Base-by-base conservation (phyloP, 768 basidiomycete species). In the Panellus pusillus region DNA sequence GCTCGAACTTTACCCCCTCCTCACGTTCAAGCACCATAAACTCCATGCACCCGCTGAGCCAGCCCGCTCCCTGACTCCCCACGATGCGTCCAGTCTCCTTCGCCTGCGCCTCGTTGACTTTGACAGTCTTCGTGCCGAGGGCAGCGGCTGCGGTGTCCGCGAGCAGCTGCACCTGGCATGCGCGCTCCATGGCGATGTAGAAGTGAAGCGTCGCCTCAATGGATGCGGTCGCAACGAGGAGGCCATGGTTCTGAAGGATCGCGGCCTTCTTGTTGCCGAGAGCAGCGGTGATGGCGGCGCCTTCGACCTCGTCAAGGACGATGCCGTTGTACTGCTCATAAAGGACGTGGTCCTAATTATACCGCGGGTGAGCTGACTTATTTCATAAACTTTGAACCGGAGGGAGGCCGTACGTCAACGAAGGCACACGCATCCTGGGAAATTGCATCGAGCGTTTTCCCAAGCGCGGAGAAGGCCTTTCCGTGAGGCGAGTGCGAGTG, bases 401-500 rank as follows among this genome's bases (percentile, higher is more conserved):
- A 44, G 52, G 11, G 45, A 36, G 44, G 41, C 24, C 36, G 20
- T 18, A 61, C 48, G 43, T 77, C 62, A 55, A 73, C 74, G 60
- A 80, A 76, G 3, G 70, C 68, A 50, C 74, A 77, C 9, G 73
- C 59, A 50, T 79, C 79, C 61, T 79, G 77, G 7, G 72, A 72
- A 38, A 75, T 68, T 60, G 74, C 71, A 29, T 78, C 74, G 35
- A 78, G 65, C 13, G 69, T 65, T 27, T 66, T 69, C 13, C 78
- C 77, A 20, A 80, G 70, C 9, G 75, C 66, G 8, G 76, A 75
- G 65, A 76, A 82, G 0, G 78, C 76, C 60, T 77, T 79, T 35
- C 79, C 80, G 62, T 75, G 67, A 7, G 74, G 65, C 9, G 77
- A 76, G 61, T 79, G 78, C 15, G 75, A 75, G 58, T 81, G 79